A percentile compares a stretch with the other conserved stretches of the same genome.
phyloP scores from a whole-genome alignment of 768 basidiomycete genomes.

The Boletus rufocinnamomeus region DNA sequence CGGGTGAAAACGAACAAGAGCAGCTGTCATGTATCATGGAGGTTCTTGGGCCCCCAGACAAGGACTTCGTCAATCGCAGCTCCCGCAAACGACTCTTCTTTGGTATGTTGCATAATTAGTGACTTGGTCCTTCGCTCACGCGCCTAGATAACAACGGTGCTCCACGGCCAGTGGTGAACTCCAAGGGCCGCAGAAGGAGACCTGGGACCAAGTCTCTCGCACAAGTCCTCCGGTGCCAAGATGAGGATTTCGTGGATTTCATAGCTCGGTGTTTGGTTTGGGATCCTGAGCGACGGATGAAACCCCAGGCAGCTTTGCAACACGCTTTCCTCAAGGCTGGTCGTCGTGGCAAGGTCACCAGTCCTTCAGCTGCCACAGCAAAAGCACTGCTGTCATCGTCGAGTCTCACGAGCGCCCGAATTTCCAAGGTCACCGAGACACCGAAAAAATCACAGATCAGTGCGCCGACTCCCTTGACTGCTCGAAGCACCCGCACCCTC shows the following conservation, averaged over 20 bases:
- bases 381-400: constrained; percentile 63
- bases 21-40: constrained; percentile 99
- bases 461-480: constrained; percentile 84
- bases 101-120: constrained; percentile 51
- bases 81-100: constrained; percentile 95
- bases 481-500: constrained; percentile 64
- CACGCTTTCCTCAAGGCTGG: constrained; percentile 85
- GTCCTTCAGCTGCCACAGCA: constrained; percentile 45
- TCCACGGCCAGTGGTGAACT: constrained; percentile 92
- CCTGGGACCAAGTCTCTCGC: constrained; percentile 90
- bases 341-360: constrained; percentile 51
- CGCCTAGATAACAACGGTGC: constrained; percentile 84
- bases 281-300: constrained; percentile 96
- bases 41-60: constrained; percentile 93
- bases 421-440: constrained; percentile 61
- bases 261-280: constrained; percentile 95
- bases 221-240: constrained; percentile 88
- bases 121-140: constrained; percentile 7
- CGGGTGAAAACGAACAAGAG: constrained; percentile 98
- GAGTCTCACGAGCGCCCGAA: constrained; percentile 50
- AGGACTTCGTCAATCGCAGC: constrained; percentile 91
- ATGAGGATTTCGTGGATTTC: constrained; percentile 96
- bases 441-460: constrained; percentile 91
- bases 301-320: constrained; percentile 88
- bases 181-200: constrained; percentile 89